A percentile compares a stretch with the other conserved stretches of the same genome.
Evolutionary conservation across 78 protist species (phyloP).

Genomic region (Chrysochromulina tobinii): DNA sequence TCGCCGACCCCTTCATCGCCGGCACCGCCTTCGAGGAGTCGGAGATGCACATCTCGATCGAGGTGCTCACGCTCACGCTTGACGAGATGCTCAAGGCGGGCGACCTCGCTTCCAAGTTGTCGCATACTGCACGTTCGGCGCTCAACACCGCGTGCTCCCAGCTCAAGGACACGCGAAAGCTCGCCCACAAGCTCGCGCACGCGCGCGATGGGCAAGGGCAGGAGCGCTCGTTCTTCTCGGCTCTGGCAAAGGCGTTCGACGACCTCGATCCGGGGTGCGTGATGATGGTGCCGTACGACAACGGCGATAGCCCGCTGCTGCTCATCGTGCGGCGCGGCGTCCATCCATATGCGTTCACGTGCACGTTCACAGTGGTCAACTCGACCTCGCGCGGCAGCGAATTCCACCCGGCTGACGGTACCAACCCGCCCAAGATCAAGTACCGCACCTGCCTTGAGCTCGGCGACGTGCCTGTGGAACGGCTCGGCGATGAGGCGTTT

Average conservation of each 20-base stretch:
- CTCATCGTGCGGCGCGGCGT: background rate
- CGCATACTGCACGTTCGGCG: background rate
- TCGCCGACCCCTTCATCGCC: conserved; percentile 42
- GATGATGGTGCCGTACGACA: background rate
- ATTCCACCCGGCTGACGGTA: background rate
- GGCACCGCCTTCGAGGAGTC: conserved; percentile 17
- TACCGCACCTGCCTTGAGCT: background rate
- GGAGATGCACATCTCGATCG: background rate
- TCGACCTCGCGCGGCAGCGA: background rate
- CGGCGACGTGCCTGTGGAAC: too few species aligned
- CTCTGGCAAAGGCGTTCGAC: background rate
- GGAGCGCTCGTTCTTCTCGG: background rate
- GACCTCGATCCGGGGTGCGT: background rate
- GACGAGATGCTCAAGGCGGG: background rate
- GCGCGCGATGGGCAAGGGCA: background rate
- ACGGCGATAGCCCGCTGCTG: background rate
- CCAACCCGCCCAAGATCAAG: background rate
- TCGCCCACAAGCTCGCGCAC: conserved; percentile 4
- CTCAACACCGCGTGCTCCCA: background rate
- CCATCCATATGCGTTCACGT: background rate
- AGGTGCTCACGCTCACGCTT: background rate
- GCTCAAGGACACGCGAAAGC: background rate
- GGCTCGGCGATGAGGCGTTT: background rate
- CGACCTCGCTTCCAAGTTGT: background rate
- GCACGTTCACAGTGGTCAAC: background rate